phyloP scores from a whole-genome alignment of 805 yeast genomes.

The Yueomyces sp. region DNA sequence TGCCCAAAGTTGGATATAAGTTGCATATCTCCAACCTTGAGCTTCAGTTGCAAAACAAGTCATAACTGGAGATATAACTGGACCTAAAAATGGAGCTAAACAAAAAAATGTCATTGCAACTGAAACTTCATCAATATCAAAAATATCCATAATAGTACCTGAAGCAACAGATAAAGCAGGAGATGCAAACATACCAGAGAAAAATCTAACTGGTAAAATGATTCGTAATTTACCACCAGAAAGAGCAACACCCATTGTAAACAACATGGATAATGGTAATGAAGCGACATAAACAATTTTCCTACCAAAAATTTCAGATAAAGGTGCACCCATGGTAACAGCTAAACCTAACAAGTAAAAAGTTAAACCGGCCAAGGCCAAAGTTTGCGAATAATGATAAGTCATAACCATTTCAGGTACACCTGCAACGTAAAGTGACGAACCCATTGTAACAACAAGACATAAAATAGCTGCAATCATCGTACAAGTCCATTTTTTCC shows the following conservation, averaged over 20 bases:
- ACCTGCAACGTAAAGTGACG: constrained; percentile 58
- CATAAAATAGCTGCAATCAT: constrained; percentile 52
- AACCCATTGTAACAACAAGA: constrained; percentile 61
- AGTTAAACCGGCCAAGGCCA: constrained; percentile 55
- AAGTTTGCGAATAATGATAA: constrained; percentile 44
- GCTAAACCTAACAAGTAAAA: constrained; percentile 62
- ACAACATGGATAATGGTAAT: constrained; percentile 54
- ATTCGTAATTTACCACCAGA: constrained; percentile 43
- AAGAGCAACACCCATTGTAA: constrained; percentile 62
- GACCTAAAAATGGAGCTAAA: constrained; percentile 70
- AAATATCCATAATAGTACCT: constrained; percentile 71
- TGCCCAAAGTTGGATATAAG: constrained; percentile 61
- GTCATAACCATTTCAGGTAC: constrained; percentile 36
- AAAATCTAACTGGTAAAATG: constrained; percentile 55
- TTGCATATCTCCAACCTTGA: constrained; percentile 58
- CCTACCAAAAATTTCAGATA: constrained; percentile 59
- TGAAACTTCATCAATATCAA: constrained; percentile 52
- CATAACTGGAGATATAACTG: constrained; percentile 62
- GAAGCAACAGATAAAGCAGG: constrained; percentile 79
- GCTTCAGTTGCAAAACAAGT: constrained; percentile 53
- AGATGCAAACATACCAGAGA: constrained; percentile 64
- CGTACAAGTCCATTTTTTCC: constrained; percentile 54
- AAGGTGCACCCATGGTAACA: constrained; percentile 59
- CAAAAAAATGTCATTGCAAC: constrained; percentile 71
- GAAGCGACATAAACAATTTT: constrained; percentile 45